Base-by-base conservation (phyloP, 306 rosid genomes). In the Benincasa hispida region DNA sequence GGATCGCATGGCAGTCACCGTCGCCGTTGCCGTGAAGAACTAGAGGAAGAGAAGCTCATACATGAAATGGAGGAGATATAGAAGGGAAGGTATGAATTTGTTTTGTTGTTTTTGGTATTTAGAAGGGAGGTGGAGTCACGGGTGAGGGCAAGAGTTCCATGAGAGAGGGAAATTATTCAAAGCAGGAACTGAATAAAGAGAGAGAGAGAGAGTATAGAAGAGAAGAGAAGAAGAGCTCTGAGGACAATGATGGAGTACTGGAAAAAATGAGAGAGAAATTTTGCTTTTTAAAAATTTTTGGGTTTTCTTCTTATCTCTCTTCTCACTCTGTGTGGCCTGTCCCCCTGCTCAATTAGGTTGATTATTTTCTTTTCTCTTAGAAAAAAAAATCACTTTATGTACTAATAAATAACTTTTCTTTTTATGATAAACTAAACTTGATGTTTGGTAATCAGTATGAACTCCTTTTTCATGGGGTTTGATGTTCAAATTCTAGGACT, bases 1-100 rank as follows among this genome's bases (percentile, higher is more conserved):
- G 69, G 94, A 91, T 77, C 85, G 91, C 97, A 93, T 92, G 78
- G 78, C 74, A n/a, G n/a, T n/a, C 41, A 10, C n/a, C 22, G 68
- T n/a, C 39, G 80, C 22, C 19, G 78, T 3, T 13, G 61, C 25
- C 0, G 66, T 34, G 9, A 54, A 60, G 17, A 63, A 54, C 24
- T 76, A 48, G 0, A 45, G 37, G 22, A 24, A 45, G 51, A 34
- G 72, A 61, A 48, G 66, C 10, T 58, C 82, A 82, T 77, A 77
- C 18, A 63, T 66, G 25, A 34, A 61, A 61, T 32, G 42, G 51
- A 4, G 1, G 27, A 6, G 69, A 32, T 10, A 48, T 48, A 4
- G 18, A 48, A 12, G 17, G 37, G 4, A 34, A 57, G 34, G 8
- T 22, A 13, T 60, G 17, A 15, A 47, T 32, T 75, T 15, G 12